Base-by-base conservation (phyloP, 768 basidiomycete genomes). In the Trametes cingulata region DNA sequence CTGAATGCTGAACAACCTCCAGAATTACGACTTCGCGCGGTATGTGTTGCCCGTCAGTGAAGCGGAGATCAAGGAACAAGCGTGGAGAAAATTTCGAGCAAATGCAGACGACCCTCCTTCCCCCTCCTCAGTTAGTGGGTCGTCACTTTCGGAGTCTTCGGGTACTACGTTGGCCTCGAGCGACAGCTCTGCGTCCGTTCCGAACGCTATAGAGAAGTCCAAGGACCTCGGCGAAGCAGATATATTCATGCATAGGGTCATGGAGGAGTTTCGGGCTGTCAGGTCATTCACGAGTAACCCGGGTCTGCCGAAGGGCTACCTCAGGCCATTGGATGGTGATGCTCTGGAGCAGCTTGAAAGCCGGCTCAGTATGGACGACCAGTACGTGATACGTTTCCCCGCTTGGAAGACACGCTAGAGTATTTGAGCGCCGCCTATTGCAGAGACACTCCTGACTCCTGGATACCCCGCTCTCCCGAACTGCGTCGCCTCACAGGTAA, bases 1-100 rank as follows among this genome's bases (percentile, higher is more conserved):
- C 8, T 27, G 0, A 7, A 29, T 20, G 17, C n/a, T 25, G 12
- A 19, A 12, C 17, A n/a, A 22, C 0, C 1, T 47, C 2, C 25
- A 68, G 64, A 39, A 58, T 41, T 59, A 68, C 46, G 67, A 61
- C n/a, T 68, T 56, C 46, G 50, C 62, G 1, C 65, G 67, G 25
- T 65, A 58, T 29, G 65, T 68, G 14, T 56, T 67, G 8, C 66
- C 64, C 4, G 52, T 65, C 8, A 36, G 49, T 10, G 64, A 63
- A 24, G 37, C 42, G 4, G 62, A 60, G 6, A 61, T 68, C 46
- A 52, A 60, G 24, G 56, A 57, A 13, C 67, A 65, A 25, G 51
- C 52, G 5, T 63, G 61, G 61, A 58, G 56, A 35, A 61, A 45
- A 35, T 36, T 58, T 13, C 36, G 9, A 9, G 22, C 17, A 29